These are phyloP conservation scores for Gossypium gossypioides DNA, from an alignment of 441 rosid genomes.

Conservation along the genomic window DNA sequence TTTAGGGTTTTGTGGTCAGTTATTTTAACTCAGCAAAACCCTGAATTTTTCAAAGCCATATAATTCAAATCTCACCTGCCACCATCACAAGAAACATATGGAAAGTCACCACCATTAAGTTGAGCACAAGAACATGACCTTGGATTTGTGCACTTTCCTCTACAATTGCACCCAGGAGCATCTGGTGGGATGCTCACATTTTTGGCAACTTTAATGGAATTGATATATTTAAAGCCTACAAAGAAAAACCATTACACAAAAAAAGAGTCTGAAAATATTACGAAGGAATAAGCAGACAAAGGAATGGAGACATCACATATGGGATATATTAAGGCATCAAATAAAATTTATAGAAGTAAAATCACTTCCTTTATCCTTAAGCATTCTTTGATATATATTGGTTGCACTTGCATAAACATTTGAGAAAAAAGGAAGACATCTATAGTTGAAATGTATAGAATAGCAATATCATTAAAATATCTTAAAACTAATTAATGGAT, in stretches of 20 bases:
- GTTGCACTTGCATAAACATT: neutral
- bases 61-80: conserved; percentile 36
- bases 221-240: conserved; percentile 40
- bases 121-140: conserved; percentile 42
- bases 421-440: neutral
- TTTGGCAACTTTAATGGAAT: conserved; percentile 26
- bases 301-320: neutral
- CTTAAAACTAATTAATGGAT: neutral
- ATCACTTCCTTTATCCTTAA: neutral
- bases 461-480: neutral
- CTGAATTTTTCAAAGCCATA: neutral
- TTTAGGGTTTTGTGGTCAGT: neutral
- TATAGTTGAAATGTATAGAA: neutral
- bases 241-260: neutral
- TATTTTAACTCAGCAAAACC: neutral
- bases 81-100: conserved; percentile 37
- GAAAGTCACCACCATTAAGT: conserved; percentile 47
- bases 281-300: neutral
- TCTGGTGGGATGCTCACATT: conserved; percentile 26
- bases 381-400: neutral
- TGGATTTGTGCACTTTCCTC: conserved; percentile 34
- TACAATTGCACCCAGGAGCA: conserved; percentile 40
- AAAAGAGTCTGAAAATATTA: neutral
- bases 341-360: neutral
- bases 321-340: neutral